phyloP scores from a whole-genome alignment of 2,329 filamentous ascomycete genomes.

The Cytospora piceicola region DNA sequence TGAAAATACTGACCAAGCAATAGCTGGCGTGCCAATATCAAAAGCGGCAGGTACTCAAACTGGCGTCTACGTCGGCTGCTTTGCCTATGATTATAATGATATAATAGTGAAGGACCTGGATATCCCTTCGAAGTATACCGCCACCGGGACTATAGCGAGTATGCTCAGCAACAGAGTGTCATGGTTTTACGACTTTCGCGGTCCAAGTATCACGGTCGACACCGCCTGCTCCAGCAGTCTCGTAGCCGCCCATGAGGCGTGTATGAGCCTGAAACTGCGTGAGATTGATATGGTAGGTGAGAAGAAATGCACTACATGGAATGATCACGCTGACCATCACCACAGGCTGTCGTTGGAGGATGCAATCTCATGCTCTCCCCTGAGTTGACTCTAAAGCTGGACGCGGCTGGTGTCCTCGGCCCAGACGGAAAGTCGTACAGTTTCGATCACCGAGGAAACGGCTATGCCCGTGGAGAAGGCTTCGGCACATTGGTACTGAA shows the following conservation, averaged over 20 bases:
- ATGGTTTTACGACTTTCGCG: constrained; percentile 43
- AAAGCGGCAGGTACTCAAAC: constrained; percentile 22
- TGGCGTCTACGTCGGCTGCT: constrained; percentile 37
- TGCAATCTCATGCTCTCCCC: constrained; percentile 34
- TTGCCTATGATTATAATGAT: constrained; percentile 35
- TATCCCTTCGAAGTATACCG: constrained; percentile 33
- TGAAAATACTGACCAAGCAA: neutral
- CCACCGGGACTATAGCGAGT: constrained; percentile 38
- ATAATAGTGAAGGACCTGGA: constrained; percentile 34
- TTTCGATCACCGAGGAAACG: constrained; percentile 49
- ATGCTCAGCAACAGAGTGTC: constrained; percentile 43
- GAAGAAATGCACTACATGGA: constrained; percentile 31
- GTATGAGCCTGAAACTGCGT: constrained; percentile 17
- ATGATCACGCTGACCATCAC: neutral
- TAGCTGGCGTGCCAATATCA: constrained; percentile 24
- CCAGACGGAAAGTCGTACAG: constrained; percentile 34
- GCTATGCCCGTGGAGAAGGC: constrained; percentile 59
- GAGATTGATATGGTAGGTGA: constrained; percentile 36
- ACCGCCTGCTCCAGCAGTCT: constrained; percentile 45
- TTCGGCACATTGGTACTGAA: constrained; percentile 57
- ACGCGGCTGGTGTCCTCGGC: constrained; percentile 29
- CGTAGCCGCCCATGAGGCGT: constrained; percentile 36
- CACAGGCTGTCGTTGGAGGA: constrained; percentile 35
- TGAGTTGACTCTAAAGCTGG: constrained; percentile 30
- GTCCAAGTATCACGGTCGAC: constrained; percentile 43